Evolutionary conservation across 805 yeast species (phyloP).

Genomic region (Candida ascalaphidarum): DNA sequence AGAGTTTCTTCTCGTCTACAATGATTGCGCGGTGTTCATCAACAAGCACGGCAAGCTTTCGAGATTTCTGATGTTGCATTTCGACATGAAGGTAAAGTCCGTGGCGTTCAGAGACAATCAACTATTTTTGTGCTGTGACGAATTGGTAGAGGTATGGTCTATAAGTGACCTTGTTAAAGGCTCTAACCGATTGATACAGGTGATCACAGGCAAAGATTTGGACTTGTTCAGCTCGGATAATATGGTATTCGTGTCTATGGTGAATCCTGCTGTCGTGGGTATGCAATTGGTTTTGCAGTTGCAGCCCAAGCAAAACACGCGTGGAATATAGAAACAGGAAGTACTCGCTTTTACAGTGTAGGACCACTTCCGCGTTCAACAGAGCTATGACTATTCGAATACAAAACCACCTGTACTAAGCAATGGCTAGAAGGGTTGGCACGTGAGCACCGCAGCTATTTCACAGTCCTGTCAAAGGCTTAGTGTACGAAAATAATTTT

Average conservation of each 20-base stretch:
- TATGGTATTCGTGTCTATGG: conserved; percentile 31
- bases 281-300: conserved; percentile 58
- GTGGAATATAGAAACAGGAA: background rate
- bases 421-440: too few relatives aligned
- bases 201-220: conserved; percentile 64
- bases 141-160: conserved; percentile 63
- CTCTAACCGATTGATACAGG: conserved; percentile 49
- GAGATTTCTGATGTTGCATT: conserved; percentile 32
- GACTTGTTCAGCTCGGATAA: conserved; percentile 13
- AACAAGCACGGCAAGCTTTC: conserved; percentile 50
- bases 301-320: conserved; percentile 2
- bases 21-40: conserved; percentile 59
- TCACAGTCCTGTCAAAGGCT: too few relatives aligned
- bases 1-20: conserved; percentile 58
- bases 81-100: conserved; percentile 30
- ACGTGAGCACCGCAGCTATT: too few relatives aligned
- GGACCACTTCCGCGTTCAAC: too few relatives aligned
- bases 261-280: conserved; percentile 58
- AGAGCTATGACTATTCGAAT: too few relatives aligned
- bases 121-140: conserved; percentile 46
- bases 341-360: too few relatives aligned
- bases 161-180: conserved; percentile 38
- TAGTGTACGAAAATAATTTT: too few relatives aligned
- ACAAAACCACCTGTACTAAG: too few relatives aligned
- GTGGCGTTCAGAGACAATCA: conserved; percentile 26